A percentile compares a stretch with the other conserved stretches of the same genome.
phyloP scores from a whole-genome alignment of 2,329 filamentous ascomycete genomes.

The Hypomyces perniciosus region DNA sequence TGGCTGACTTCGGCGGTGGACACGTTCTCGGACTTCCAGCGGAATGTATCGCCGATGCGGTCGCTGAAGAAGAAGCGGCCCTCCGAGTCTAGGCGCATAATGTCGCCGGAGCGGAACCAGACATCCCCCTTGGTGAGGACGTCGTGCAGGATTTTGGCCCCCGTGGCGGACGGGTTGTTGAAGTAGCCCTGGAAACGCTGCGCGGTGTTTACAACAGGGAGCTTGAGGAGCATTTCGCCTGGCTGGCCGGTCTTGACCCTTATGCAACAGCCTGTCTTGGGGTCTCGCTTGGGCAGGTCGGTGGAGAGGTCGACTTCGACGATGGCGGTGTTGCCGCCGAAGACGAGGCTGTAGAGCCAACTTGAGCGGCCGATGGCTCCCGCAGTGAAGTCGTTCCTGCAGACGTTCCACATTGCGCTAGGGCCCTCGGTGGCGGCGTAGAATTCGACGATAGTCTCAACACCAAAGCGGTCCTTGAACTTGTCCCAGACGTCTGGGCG shows the following conservation, averaged over 20 bases:
- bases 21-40: conserved; percentile 80
- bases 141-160: conserved; percentile 66
- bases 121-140: conserved; percentile 72
- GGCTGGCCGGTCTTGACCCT: conserved; percentile 53
- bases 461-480: conserved; percentile 75
- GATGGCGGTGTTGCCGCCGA: conserved; percentile 47
- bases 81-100: conserved; percentile 64
- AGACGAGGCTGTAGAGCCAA: conserved; percentile 49
- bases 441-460: conserved; percentile 70
- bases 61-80: conserved; percentile 76
- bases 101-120: conserved; percentile 81
- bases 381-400: conserved; percentile 64
- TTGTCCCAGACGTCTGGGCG: conserved; percentile 79
- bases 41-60: conserved; percentile 70
- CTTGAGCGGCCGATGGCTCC: conserved; percentile 76
- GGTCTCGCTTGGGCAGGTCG: conserved; percentile 61
- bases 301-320: conserved; percentile 67
- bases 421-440: conserved; percentile 74
- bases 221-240: conserved; percentile 68
- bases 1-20: conserved; percentile 78
- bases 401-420: conserved; percentile 65
- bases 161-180: conserved; percentile 63
- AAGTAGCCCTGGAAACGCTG: conserved; percentile 77
- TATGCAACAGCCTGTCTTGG: conserved; percentile 62
- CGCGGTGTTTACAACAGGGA: conserved; percentile 59